These are phyloP conservation scores for Sphenostylis stenocarpa DNA, from an alignment of 306 rosid genomes.

Conservation along the genomic window DNA sequence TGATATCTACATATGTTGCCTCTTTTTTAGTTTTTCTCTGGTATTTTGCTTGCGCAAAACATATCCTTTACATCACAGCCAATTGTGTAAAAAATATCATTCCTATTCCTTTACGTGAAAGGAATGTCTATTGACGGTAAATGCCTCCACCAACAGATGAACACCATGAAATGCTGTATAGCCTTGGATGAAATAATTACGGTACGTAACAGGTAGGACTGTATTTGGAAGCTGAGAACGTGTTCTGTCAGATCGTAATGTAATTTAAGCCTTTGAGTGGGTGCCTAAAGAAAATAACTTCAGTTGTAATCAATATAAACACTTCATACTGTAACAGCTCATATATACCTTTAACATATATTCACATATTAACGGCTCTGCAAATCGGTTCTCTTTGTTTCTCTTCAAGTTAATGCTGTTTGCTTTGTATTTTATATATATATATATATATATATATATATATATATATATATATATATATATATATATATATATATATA, in stretches of 20 bases:
- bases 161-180: neutral
- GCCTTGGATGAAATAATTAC: neutral
- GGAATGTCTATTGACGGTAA: neutral
- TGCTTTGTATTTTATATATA: neutral
- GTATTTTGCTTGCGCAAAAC: neutral
- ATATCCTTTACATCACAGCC: neutral
- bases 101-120: neutral
- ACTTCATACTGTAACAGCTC: neutral
- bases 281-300: neutral
- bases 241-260: neutral
- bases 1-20: neutral
- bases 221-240: neutral
- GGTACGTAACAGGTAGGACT: neutral
- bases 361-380: neutral
- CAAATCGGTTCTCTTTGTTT: neutral
- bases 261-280: neutral
- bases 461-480: no score
- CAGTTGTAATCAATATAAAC: neutral
- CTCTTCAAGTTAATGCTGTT: neutral
- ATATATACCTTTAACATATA: neutral
- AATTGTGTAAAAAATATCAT: neutral
- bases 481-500: no score
- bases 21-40: neutral
- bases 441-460: no score
- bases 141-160: neutral